These are phyloP conservation scores for Colletotrichum sp. DNA, from an alignment of 2,329 filamentous ascomycete species.

Conservation along the genomic window DNA sequence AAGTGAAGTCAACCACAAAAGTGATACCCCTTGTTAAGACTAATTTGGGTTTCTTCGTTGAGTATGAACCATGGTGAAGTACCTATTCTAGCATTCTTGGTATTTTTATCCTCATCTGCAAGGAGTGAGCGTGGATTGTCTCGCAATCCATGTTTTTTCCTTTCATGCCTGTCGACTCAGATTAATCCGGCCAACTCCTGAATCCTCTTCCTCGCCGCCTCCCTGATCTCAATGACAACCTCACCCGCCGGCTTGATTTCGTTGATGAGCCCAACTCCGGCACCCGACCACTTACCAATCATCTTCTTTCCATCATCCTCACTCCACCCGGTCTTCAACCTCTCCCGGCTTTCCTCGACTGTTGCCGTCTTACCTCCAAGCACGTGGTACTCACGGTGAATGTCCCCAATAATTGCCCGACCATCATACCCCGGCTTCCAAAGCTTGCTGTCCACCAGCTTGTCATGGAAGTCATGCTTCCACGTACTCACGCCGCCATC, in stretches of 20 bases:
- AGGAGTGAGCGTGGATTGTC: background rate
- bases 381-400: slow-evolving; percentile 43
- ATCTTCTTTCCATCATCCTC: slow-evolving; percentile 36
- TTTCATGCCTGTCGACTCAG: background rate
- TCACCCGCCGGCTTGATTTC: slow-evolving; percentile 43
- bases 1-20: background rate
- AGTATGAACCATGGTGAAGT: background rate
- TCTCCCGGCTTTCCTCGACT: slow-evolving; percentile 43
- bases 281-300: slow-evolving; percentile 46
- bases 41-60: background rate
- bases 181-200: slow-evolving; percentile 29
- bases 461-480: slow-evolving; percentile 53
- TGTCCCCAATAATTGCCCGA: slow-evolving; percentile 42
- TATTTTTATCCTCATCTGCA: background rate
- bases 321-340: slow-evolving; percentile 41
- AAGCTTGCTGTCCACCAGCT: slow-evolving; percentile 39
- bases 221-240: slow-evolving; percentile 46
- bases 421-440: slow-evolving; percentile 52
- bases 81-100: background rate
- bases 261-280: slow-evolving; percentile 51
- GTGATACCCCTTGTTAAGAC: background rate
- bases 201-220: slow-evolving; percentile 40
- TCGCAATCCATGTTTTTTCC: background rate
- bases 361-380: slow-evolving; percentile 9
- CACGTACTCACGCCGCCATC: slow-evolving; percentile 51